Evolutionary conservation across 306 rosid genomes (phyloP).

Genomic region (Elaeagnus macrophylla): DNA sequence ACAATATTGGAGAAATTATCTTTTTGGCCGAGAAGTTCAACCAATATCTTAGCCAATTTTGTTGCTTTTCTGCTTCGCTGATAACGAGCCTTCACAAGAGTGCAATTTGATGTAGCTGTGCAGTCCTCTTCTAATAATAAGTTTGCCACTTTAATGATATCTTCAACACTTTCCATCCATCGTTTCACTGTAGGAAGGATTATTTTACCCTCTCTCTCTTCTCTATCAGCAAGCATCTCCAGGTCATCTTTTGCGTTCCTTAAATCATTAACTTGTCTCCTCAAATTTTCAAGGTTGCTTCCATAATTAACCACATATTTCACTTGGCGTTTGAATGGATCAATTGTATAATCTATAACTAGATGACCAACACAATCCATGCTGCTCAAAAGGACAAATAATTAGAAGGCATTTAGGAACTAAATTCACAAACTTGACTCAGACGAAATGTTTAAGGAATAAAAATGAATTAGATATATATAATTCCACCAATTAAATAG

Average conservation of each 20-base stretch:
- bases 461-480: too few species aligned
- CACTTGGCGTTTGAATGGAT: not conserved
- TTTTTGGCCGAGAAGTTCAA: not conserved
- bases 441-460: too few species aligned
- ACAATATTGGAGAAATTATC: not conserved
- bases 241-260: not conserved
- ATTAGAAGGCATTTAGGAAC: too few species aligned
- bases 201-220: not conserved
- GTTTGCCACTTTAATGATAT: not conserved
- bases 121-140: not conserved
- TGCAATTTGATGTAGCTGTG: not conserved
- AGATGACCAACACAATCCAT: too few species aligned
- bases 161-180: not conserved
- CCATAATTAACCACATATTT: slow-evolving; percentile 12
- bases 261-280: not conserved
- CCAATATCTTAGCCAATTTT: not conserved
- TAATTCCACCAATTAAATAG: too few species aligned
- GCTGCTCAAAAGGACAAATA: too few species aligned
- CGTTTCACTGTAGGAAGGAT: not conserved
- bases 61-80: slow-evolving; percentile 9
- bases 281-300: not conserved
- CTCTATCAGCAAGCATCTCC: not conserved
- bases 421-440: too few species aligned
- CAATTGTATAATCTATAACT: too few species aligned
- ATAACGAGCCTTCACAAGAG: not conserved